These are phyloP conservation scores for Sporisorium graminicola DNA, from an alignment of 1,284 basidiomycete genomes.

Conservation along the genomic window DNA sequence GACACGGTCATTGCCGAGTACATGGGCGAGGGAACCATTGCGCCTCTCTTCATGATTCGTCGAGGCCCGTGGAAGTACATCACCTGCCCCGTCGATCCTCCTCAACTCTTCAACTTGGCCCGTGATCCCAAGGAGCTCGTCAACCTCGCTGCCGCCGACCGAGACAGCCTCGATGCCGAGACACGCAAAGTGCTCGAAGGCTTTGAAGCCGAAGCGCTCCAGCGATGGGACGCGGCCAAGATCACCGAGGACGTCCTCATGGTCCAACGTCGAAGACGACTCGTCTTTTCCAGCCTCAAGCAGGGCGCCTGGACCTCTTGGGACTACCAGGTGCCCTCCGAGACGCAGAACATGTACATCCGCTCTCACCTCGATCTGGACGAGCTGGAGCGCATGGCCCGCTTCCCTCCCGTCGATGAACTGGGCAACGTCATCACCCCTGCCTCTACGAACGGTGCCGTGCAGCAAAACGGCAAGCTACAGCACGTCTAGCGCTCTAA, in stretches of 20 bases:
- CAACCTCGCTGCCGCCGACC: constrained; percentile 36
- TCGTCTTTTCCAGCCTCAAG: constrained; percentile 41
- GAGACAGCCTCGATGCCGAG: constrained; percentile 20
- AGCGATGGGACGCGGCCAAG: constrained; percentile 38
- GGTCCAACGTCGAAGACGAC: constrained; percentile 35
- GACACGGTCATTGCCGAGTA: constrained; percentile 44
- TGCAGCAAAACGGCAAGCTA: not conserved
- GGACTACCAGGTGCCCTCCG: constrained; percentile 40
- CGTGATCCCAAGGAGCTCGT: constrained; percentile 38
- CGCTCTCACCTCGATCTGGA: constrained; percentile 42
- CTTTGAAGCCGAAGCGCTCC: constrained; percentile 25
- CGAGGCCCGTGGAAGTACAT: constrained; percentile 44
- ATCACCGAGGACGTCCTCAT: constrained; percentile 42
- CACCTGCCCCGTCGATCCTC: constrained; percentile 38
- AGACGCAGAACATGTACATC: constrained; percentile 46
- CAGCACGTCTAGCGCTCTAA: constrained; percentile 4
- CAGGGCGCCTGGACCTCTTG: constrained; percentile 43
- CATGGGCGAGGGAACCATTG: constrained; percentile 44
- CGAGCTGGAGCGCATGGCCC: constrained; percentile 46
- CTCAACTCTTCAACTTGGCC: constrained; percentile 35
- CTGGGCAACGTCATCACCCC: constrained; percentile 21
- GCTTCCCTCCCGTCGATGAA: constrained; percentile 40
- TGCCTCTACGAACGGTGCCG: not conserved
- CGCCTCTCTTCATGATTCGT: constrained; percentile 42
- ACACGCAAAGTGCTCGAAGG: constrained; percentile 28